Evolutionary conservation across 2,329 filamentous ascomycete species (phyloP).

Genomic region (Podosphaera leucotricha): DNA sequence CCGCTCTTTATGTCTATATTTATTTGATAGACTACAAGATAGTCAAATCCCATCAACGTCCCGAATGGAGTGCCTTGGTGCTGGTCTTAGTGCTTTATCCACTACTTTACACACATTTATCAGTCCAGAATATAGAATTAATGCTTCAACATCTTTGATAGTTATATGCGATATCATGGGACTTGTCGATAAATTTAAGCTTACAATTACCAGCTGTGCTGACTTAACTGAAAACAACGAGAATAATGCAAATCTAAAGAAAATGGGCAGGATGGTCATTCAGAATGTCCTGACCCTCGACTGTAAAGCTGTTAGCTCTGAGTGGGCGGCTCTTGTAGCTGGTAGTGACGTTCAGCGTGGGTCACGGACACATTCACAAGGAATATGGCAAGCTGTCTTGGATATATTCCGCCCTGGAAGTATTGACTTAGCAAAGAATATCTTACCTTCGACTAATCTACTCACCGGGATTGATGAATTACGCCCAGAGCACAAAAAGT

Average conservation of each 20-base stretch:
- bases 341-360: constrained; percentile 35
- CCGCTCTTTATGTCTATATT: constrained; percentile 50
- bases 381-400: constrained; percentile 58
- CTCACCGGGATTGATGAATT: constrained; percentile 59
- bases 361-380: constrained; percentile 43
- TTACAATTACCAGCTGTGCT: constrained; percentile 32
- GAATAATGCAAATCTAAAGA: constrained; percentile 25
- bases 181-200: constrained; percentile 36
- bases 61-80: constrained; percentile 35
- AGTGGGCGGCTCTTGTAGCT: constrained; percentile 41
- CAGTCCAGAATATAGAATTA: constrained; percentile 24
- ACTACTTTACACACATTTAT: constrained; percentile 33
- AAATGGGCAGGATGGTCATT: constrained; percentile 38
- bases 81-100: constrained; percentile 36
- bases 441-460: constrained; percentile 33
- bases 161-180: constrained; percentile 43
- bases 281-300: constrained; percentile 45
- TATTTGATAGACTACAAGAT: constrained; percentile 42
- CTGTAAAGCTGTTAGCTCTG: constrained; percentile 42
- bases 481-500: constrained; percentile 10
- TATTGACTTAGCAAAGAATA: constrained; percentile 47
- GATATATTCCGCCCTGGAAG: constrained; percentile 42
- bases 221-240: constrained; percentile 19
- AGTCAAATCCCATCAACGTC: constrained; percentile 29
- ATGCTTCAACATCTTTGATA: constrained; percentile 28